Base-by-base conservation (phyloP, 371 early-diverging fungal species). In the Rhizopus stolonifer region DNA sequence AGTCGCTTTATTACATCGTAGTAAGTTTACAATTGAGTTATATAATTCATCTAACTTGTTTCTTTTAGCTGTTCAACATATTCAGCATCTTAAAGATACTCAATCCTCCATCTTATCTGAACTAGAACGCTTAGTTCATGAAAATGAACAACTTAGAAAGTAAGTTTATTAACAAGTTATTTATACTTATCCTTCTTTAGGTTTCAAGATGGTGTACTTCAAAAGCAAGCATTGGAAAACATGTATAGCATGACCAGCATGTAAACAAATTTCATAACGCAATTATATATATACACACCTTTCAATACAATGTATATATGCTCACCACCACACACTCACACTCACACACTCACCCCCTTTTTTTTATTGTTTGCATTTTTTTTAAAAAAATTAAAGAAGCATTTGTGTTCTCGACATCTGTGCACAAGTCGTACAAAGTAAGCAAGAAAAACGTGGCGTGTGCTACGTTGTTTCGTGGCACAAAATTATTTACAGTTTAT, bases 91-190 rank as follows among this genome's bases (percentile, higher is more conserved):
- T 21, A 69, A 69, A 46, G 58, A 61, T 31, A 72, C 60, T 29
- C 67, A 65, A 54, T 52, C 52, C 39, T 60, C 70, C 34, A 65
- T 72, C 25, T 45, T 68, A 23, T 59, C 60, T 32, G 69, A 68
- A 60, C 51, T 72, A 34, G 72, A 69, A 33, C 62, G 64, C 46
- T 48, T 69, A 31, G 62, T 63, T 22, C 60, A 61, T 52, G 70
- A 72, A 43, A 76, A 71, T 52, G 70, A 67, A 36, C 70, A 66
- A 31, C 61, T 67, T 44, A 63, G 64, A 58, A 69, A 68, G 67
- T 64, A 65, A 53, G 72, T 60, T 42, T n/a, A n/a, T 67, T 44
- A 63, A 63, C 56, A 69, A 68, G 67, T 64, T 64, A 53, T 67
- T 60, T 42, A 10, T 24, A 45, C 25, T 4, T 31, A 31, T 24